A percentile compares a stretch with the other conserved stretches of the same genome.
Evolutionary conservation across 148 eudicot species (phyloP).

Genomic region (Vaccinium myrtillus): DNA sequence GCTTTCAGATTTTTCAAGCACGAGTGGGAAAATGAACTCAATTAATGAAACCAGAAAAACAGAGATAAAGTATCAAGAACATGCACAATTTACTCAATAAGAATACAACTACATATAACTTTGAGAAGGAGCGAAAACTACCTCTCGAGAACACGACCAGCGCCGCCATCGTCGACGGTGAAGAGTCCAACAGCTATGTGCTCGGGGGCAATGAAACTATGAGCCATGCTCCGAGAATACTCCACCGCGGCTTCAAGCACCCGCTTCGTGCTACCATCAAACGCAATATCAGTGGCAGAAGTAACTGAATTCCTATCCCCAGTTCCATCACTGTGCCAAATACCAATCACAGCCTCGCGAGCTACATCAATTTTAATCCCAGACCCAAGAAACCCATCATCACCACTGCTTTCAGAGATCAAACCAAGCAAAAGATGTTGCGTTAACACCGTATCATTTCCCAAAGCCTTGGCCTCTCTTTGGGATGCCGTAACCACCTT

Average conservation of each 20-base stretch:
- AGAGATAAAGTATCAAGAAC: no score
- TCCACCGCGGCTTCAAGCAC: slow-evolving; percentile 62
- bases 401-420: slow-evolving; percentile 38
- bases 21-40: no score
- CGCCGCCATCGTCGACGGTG: slow-evolving; percentile 55
- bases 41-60: no score
- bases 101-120: no score
- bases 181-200: slow-evolving; percentile 58
- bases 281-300: slow-evolving; percentile 45
- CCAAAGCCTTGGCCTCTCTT: slow-evolving; percentile 43
- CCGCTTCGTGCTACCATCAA: slow-evolving; percentile 40
- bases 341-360: slow-evolving; percentile 36
- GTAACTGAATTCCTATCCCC: neutral
- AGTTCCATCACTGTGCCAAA: slow-evolving; percentile 28
- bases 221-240: slow-evolving; percentile 55
- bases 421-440: slow-evolving; percentile 55
- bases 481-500: slow-evolving; percentile 54
- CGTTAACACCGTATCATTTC: slow-evolving; percentile 38
- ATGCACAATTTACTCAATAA: no score
- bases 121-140: slow-evolving; percentile 1
- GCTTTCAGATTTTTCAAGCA: no score
- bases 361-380: slow-evolving; percentile 41
- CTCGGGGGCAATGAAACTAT: slow-evolving; percentile 54
- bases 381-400: slow-evolving; percentile 44
- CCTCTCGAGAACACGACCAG: slow-evolving; percentile 49